Evolutionary conservation across 1,139 yeast genomes (phyloP).

Genomic region (Sugiyamaella neomexicana): DNA sequence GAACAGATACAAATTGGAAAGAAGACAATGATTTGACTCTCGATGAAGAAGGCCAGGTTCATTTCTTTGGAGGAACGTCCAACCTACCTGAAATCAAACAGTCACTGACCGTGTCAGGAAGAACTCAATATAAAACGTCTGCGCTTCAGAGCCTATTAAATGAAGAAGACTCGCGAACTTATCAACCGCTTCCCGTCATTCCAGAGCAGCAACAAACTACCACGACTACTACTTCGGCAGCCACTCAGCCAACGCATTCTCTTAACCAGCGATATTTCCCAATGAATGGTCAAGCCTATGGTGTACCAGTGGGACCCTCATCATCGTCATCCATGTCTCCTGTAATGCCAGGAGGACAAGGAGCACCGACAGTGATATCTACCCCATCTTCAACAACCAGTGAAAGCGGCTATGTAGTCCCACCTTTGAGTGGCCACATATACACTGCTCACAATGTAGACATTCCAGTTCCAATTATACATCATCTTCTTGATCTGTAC

Average conservation of each 20-base stretch:
- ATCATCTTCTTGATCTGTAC: slow-evolving; percentile 30
- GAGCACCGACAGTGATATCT: background rate
- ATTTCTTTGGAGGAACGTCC: slow-evolving; percentile 33
- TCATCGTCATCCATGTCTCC: slow-evolving; percentile 8
- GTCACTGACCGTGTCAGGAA: slow-evolving; percentile 19
- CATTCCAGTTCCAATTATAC: slow-evolving; percentile 21
- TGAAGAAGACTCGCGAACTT: slow-evolving; percentile 9
- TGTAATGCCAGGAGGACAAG: background rate
- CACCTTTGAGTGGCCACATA: slow-evolving; percentile 15
- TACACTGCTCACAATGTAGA: slow-evolving; percentile 22
- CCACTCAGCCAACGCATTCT: background rate
- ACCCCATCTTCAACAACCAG: slow-evolving; percentile 13
- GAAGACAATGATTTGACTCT: slow-evolving; percentile 22
- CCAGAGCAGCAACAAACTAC: slow-evolving; percentile 2
- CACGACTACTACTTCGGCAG: background rate
- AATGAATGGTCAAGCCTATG: background rate
- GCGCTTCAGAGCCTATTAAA: slow-evolving; percentile 12
- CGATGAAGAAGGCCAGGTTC: slow-evolving; percentile 32
- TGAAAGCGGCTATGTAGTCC: slow-evolving; percentile 10
- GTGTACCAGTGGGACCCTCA: background rate
- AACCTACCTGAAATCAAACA: slow-evolving; percentile 25
- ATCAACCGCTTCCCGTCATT: background rate
- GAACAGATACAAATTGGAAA: slow-evolving; percentile 14
- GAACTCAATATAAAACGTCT: slow-evolving; percentile 18
- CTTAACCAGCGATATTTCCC: background rate